These are phyloP conservation scores for Takakia lepidozioides DNA, from an alignment of 225 moss, liverwort and hornwort genomes.

Conservation along the genomic window DNA sequence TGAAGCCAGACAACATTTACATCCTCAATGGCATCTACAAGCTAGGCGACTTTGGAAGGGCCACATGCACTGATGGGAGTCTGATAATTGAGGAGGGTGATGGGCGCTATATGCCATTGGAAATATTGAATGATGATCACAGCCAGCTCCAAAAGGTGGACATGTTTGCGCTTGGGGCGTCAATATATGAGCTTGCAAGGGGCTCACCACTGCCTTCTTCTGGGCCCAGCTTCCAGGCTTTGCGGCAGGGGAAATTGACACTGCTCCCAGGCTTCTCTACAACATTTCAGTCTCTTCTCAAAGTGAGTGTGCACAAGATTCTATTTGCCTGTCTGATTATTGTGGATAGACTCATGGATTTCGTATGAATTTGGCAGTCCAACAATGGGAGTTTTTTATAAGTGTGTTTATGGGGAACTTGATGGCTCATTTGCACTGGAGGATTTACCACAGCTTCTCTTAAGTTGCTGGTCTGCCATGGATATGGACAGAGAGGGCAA, in stretches of 20 bases:
- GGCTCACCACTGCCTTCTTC: conserved; percentile 75
- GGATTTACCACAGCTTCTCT: not conserved
- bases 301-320: too few relatives aligned
- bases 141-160: conserved; percentile 81
- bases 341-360: too few relatives aligned
- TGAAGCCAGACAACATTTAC: conserved; percentile 99
- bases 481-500: too few relatives aligned
- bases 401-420: not conserved
- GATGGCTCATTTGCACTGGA: too few relatives aligned
- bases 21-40: conserved; percentile 58
- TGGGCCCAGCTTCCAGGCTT: conserved; percentile 58
- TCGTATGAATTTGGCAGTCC: not conserved
- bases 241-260: conserved; percentile 70
- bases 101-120: conserved; percentile 77
- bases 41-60: conserved; percentile 92
- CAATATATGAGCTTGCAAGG: conserved; percentile 93
- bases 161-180: conserved; percentile 90
- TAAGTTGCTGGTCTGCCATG: not conserved
- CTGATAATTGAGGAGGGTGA: conserved; percentile 88
- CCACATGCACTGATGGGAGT: conserved; percentile 81
- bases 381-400: not conserved
- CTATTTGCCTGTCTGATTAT: too few relatives aligned
- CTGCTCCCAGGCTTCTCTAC: conserved; percentile 63
- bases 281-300: conserved; percentile 52
- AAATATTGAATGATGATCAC: conserved; percentile 89